Base-by-base conservation (phyloP, 176 grass and related monocot genomes). In the Miscanthus lutarioriparius region DNA sequence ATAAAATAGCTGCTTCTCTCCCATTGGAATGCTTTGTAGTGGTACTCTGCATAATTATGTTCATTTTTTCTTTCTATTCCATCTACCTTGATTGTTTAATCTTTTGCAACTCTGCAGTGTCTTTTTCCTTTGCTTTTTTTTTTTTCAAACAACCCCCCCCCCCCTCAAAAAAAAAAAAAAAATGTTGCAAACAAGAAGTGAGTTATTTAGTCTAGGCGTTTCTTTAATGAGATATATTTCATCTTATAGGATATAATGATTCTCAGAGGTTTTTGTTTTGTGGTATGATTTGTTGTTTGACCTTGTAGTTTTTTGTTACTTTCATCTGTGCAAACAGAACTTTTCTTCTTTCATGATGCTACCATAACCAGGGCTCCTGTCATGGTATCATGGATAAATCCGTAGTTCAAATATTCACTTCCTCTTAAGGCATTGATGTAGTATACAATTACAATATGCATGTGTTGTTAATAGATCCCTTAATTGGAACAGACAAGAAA, bases 181-280 rank as follows among this genome's bases (percentile, higher is more conserved):
- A 4, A 1, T 48, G 14, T 51, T 51, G 48, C 49, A 54, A 20
- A 54, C 17, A 10, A 69, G 23, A 56, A 17, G 2, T 51, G 3
- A 33, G 28, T 79, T 64, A 63, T 78, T 78, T 44, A 20, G 47
- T 87, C 10, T 26, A 43, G 49, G 12, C 63, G 17, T 51, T 82
- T 70, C 25, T 85, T 80, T 70, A 70, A 40, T 76, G 25, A 40
- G 39, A 80, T 80, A 68, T 85, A 73, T 70, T 71, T 71, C 36
- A 41, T 70, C 37, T 40, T 70, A 40, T 76, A 9, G 49, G 40
- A 63, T 70, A 75, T 80, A 67, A 70, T 67, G 68, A 63, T 75
- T 41, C 40, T 22, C 10, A 64, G 15, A 64, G 28, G 68, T 71
- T 71, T 69, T 15, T 41, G 20, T 74, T 64, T 58, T 36, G 10